These are phyloP conservation scores for Lachnellula occidentalis DNA, from an alignment of 2,329 filamentous ascomycete genomes.

Conservation along the genomic window DNA sequence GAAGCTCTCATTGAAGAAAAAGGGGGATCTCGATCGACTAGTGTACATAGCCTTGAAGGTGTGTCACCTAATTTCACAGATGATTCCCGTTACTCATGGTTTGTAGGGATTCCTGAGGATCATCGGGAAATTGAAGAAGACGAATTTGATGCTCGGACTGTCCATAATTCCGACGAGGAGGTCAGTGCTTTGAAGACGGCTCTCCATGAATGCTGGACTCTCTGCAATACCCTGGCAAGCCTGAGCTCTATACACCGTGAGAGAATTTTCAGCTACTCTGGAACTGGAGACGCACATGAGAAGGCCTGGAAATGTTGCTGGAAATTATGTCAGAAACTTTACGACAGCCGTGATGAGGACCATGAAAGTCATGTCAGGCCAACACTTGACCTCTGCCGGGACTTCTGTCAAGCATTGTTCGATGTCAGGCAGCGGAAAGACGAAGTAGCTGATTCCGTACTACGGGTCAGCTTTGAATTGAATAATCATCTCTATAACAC, in stretches of 20 bases:
- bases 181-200: constrained; percentile 66
- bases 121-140: constrained; percentile 49
- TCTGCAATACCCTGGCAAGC: constrained; percentile 85
- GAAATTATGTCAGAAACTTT: constrained; percentile 85
- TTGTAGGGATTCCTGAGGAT: constrained; percentile 34
- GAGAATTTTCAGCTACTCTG: constrained; percentile 70
- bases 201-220: constrained; percentile 83
- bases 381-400: constrained; percentile 80
- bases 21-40: constrained; percentile 54
- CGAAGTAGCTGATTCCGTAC: constrained; percentile 75
- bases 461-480: constrained; percentile 89
- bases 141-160: constrained; percentile 39
- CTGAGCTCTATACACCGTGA: constrained; percentile 80
- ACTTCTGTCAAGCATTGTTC: constrained; percentile 89
- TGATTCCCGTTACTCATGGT: constrained; percentile 22
- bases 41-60: constrained; percentile 76
- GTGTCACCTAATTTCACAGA: constrained; percentile 26
- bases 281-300: constrained; percentile 72
- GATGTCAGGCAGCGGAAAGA: constrained; percentile 76
- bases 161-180: constrained; percentile 50
- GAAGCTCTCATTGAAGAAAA: constrained; percentile 48
- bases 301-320: constrained; percentile 92
- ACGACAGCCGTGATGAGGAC: constrained; percentile 71
- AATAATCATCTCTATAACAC: constrained; percentile 95
- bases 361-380: constrained; percentile 62